Conservation (phyloP, 805 yeast genomes). For the Grigorovia humatica region DNA sequence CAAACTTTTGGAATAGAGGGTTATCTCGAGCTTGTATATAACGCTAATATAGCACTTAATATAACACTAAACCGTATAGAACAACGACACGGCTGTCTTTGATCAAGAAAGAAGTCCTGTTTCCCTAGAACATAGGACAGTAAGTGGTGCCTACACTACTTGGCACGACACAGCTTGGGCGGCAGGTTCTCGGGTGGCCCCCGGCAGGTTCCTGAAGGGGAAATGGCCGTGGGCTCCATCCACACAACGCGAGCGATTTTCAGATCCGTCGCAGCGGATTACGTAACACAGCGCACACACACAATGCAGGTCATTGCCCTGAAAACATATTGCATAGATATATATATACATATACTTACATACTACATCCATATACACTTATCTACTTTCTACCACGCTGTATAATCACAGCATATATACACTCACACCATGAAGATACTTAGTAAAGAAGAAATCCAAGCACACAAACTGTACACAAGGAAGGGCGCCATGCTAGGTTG, state of each 20-base stretch:
- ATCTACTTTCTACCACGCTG: too few relatives aligned
- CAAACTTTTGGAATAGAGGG: background rate
- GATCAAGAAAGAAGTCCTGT: too few relatives aligned
- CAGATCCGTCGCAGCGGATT: too few relatives aligned
- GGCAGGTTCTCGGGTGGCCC: background rate
- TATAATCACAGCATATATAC: background rate
- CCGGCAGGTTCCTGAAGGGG: background rate
- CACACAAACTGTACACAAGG: conserved; percentile 48
- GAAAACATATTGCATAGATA: background rate
- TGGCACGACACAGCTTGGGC: background rate
- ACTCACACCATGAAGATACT: conserved; percentile 49
- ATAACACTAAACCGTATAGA: background rate
- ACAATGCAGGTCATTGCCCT: too few relatives aligned
- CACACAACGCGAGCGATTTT: too few relatives aligned
- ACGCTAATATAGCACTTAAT: background rate
- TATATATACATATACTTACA: background rate
- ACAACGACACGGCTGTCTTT: too few relatives aligned
- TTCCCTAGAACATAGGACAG: too few relatives aligned
- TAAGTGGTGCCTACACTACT: too few relatives aligned
- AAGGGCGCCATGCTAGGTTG: conserved; percentile 56
- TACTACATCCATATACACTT: background rate
- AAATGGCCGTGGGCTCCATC: background rate
- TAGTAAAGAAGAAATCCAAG: conserved; percentile 54
- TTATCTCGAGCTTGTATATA: background rate
- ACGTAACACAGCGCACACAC: too few relatives aligned